phyloP scores from a whole-genome alignment of 2,329 filamentous ascomycete genomes.

The Metarhizium rileyi region DNA sequence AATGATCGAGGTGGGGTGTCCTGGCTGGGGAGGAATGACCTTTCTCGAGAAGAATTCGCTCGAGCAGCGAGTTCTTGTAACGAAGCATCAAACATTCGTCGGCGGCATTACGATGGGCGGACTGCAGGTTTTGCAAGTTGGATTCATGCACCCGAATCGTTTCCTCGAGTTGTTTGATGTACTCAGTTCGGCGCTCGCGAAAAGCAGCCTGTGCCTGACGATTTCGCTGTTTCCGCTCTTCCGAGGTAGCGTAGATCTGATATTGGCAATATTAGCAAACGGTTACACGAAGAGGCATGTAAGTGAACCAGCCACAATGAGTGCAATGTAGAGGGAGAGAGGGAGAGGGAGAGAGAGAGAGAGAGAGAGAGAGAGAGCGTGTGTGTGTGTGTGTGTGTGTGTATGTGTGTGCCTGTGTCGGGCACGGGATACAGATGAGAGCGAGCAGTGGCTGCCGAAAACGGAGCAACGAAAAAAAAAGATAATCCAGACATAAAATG shows the following conservation, averaged over 20 bases:
- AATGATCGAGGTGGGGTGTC: background rate
- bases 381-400: too few relatives aligned
- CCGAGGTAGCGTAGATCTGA: constrained; percentile 96
- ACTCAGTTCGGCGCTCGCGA: constrained; percentile 91
- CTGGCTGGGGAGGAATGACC: constrained; percentile 38
- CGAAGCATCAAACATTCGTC: constrained; percentile 97
- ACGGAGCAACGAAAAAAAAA: too few relatives aligned
- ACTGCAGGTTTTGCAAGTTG: constrained; percentile 82
- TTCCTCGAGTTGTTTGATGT: constrained; percentile 97
- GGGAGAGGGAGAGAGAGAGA: background rate
- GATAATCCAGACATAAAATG: too few relatives aligned
- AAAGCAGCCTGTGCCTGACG: constrained; percentile 96
- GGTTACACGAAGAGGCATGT: background rate
- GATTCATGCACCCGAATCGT: constrained; percentile 97
- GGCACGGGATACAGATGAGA: too few relatives aligned
- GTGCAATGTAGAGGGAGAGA: background rate
- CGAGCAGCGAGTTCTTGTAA: constrained; percentile 95
- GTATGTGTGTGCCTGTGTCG: too few relatives aligned
- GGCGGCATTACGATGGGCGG: constrained; percentile 85
- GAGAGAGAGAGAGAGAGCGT: background rate
- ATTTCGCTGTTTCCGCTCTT: constrained; percentile 96
- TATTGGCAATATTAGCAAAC: constrained; percentile 8
- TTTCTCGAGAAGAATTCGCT: constrained; percentile 93
- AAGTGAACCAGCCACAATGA: too few relatives aligned
- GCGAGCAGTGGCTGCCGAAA: too few relatives aligned